A percentile compares a stretch with the other conserved stretches of the same genome.
phyloP scores from a whole-genome alignment of 352 stramenopile species.

The Stramenopiles sp. region DNA sequence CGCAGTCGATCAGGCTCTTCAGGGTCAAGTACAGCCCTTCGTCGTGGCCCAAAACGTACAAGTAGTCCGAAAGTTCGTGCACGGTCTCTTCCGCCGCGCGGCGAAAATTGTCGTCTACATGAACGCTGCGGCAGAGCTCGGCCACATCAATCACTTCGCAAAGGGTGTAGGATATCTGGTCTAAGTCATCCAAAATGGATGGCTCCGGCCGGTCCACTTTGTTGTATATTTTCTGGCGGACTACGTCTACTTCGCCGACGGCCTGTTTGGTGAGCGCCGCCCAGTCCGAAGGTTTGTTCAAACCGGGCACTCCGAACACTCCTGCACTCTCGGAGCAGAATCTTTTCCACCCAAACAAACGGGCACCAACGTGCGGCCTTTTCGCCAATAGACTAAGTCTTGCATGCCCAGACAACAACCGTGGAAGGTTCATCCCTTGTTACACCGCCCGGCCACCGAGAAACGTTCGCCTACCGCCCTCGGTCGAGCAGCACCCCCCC shows the following conservation, averaged over 20 bases:
- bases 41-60: constrained; percentile 77
- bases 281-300: not conserved
- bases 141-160: constrained; percentile 85
- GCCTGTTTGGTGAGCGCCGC: not conserved
- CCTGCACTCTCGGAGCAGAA: no score
- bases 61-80: constrained; percentile 70
- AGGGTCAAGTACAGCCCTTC: constrained; percentile 63
- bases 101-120: constrained; percentile 56
- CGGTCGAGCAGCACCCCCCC: no score
- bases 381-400: no score
- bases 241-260: not conserved
- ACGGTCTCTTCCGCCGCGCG: constrained; percentile 60
- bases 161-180: constrained; percentile 78
- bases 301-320: constrained; percentile 1
- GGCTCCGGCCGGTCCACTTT: not conserved
- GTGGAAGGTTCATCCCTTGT: no score
- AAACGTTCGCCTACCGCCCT: no score
- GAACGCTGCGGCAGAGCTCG: constrained; percentile 77
- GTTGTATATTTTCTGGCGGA: not conserved
- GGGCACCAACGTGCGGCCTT: no score
- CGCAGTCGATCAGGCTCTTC: constrained; percentile 30
- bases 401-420: no score
- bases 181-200: constrained; percentile 30
- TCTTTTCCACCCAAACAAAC: no score
- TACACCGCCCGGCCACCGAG: no score